Evolutionary conservation across 1,284 basidiomycete species (phyloP).

Genomic region (Ustilago sp.): DNA sequence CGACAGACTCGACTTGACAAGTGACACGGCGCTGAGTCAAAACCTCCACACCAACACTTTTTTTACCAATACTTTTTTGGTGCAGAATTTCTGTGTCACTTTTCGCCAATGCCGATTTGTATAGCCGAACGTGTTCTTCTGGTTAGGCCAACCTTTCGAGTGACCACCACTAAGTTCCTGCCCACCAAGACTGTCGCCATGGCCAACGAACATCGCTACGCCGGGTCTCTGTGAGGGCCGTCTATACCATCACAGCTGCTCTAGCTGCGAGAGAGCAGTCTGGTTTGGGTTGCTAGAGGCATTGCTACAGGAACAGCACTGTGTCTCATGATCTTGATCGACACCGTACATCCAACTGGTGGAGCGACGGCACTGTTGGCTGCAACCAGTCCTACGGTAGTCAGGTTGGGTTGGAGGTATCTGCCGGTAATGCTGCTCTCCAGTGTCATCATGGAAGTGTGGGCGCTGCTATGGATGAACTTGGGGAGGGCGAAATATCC

Average conservation of each 20-base stretch:
- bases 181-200: background rate
- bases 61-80: background rate
- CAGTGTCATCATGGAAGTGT: conserved; percentile 43
- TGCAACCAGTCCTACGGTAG: conserved; percentile 41
- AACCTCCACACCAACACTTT: conserved; percentile 25
- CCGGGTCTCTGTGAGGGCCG: background rate
- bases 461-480: conserved; percentile 57
- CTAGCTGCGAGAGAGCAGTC: background rate
- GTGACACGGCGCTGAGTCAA: conserved; percentile 3
- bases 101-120: background rate
- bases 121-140: conserved; percentile 3
- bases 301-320: conserved; percentile 44
- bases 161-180: background rate
- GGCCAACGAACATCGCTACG: background rate
- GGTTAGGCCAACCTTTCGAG: background rate
- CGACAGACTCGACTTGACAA: background rate
- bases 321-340: conserved; percentile 43
- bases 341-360: conserved; percentile 53
- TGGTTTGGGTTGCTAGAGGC: conserved; percentile 31
- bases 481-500: conserved; percentile 36
- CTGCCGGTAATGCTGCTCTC: conserved; percentile 43
- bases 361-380: conserved; percentile 51
- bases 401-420: conserved; percentile 48
- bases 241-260: background rate
- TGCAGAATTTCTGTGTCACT: background rate